Evolutionary conservation across 768 basidiomycete species (phyloP), one percentile per base, ranked within the genome.

Genomic region (Lentinus tigrinus): DNA sequence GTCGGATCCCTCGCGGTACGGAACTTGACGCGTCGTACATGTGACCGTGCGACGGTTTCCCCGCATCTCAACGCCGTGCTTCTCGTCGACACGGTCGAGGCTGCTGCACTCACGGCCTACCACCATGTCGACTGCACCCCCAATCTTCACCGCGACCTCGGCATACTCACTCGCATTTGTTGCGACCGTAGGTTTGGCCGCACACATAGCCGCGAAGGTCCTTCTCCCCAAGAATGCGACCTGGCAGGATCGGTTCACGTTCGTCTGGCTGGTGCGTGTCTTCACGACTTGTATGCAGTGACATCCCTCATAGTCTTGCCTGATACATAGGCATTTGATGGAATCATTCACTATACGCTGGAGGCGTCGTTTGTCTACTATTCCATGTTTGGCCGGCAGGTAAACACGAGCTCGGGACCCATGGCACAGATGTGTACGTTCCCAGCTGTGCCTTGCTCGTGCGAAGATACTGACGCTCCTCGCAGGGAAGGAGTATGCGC

Each of bases 341-440:
- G 83, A 3, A 75, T 90, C 69, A 89, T 89, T 57, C 91, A 93
- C 68, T 88, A 91, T 70, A 76, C 77, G 0, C 84, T 90, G 56
- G 91, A 93, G 67, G 91, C 89, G 9, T 85, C 90, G 4, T 93
- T 90, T 77, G 77, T 93, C 34, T 91, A 85, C 72, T 76, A 88
- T 47, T 91, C 90, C 2, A 79, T 80, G 50, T 90, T 92, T 62
- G 91, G 90, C 34, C 77, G 85, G 42, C 79, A 84, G 56, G 89
- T 91, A 9, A 85, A 85, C 65, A 82, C 85, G 17, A 87, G 86
- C 64, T 67, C 76, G 3, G 89, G 91, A 0, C 78, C 80, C 19
- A 80, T 92, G 57, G 91, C 90, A 23, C 81, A 88, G 54, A 72
- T 93, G 70, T 92, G 91, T 93, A 66, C 70, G 89, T 31, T 19